These are phyloP conservation scores for Combretum micranthum DNA, from an alignment of 345 rosid species.

Conservation along the genomic window DNA sequence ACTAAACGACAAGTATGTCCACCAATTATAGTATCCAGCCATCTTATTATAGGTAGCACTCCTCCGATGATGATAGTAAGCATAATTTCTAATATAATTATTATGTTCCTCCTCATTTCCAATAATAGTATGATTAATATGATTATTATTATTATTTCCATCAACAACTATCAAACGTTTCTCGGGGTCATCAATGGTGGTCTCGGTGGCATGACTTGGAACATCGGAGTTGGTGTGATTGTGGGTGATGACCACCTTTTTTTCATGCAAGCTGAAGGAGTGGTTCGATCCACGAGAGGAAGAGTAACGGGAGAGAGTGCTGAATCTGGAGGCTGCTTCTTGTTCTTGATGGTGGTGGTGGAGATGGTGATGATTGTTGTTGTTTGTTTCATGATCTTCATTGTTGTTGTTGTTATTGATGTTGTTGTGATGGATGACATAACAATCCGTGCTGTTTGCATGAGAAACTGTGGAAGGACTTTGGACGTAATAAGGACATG, in stretches of 20 bases:
- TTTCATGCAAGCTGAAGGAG: slow-evolving; percentile 22
- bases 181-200: slow-evolving; percentile 5
- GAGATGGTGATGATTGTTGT: slow-evolving; percentile 14
- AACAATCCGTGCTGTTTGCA: slow-evolving; percentile 37
- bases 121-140: no score
- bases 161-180: slow-evolving; percentile 41
- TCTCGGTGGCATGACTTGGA: neutral
- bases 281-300: slow-evolving; percentile 48
- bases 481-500: slow-evolving; percentile 62
- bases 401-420: slow-evolving; percentile 22
- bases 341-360: slow-evolving; percentile 14
- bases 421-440: slow-evolving; percentile 33
- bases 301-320: slow-evolving; percentile 40
- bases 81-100: slow-evolving; percentile 2
- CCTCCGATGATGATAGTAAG: neutral
- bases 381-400: neutral
- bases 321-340: slow-evolving; percentile 13
- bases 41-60: slow-evolving; percentile 16
- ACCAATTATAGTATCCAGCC: slow-evolving; percentile 16
- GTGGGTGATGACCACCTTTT: slow-evolving; percentile 12
- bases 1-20: slow-evolving; percentile 48
- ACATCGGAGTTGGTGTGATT: slow-evolving; percentile 5
- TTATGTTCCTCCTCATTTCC: slow-evolving; percentile 9
- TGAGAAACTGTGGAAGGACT: slow-evolving; percentile 68
- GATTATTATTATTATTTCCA: slow-evolving; percentile 2